Evolutionary conservation across 768 basidiomycete genomes (phyloP).

Genomic region (Mycena haematopus): DNA sequence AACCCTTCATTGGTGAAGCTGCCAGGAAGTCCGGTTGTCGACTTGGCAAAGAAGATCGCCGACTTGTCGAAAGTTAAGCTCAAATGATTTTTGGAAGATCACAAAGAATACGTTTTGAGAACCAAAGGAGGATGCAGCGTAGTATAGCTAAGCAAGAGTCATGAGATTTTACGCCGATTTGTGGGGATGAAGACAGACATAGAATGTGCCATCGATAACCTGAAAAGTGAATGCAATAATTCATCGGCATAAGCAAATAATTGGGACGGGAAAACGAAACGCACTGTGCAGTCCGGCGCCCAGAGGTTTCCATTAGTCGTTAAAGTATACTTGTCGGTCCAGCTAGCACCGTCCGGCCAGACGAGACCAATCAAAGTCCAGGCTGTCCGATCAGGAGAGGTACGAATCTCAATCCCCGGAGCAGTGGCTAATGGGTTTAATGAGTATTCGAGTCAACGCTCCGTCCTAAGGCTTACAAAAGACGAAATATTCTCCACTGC

Average conservation of each 20-base stretch:
- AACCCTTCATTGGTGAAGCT: constrained; percentile 40
- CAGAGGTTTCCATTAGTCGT: constrained; percentile 30
- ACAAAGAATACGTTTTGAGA: constrained; percentile 35
- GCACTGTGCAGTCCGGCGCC: constrained; percentile 42
- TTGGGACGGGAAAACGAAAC: neutral
- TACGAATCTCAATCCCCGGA: constrained; percentile 40
- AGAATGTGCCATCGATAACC: constrained; percentile 21
- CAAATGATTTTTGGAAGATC: neutral
- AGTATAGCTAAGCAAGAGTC: constrained; percentile 37
- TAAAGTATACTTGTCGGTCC: constrained; percentile 34
- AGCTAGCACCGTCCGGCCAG: constrained; percentile 41
- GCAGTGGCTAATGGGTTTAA: constrained; percentile 31
- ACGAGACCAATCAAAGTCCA: constrained; percentile 39
- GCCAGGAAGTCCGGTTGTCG: constrained; percentile 37
- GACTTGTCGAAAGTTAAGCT: constrained; percentile 28
- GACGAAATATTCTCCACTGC: constrained; percentile 38
- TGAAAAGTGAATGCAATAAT: neutral
- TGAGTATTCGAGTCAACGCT: neutral
- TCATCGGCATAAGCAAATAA: neutral
- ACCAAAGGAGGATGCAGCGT: constrained; percentile 42
- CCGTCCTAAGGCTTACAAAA: constrained; percentile 31
- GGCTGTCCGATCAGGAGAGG: constrained; percentile 39
- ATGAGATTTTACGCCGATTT: neutral
- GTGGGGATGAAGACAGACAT: neutral
- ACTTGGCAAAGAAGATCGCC: constrained; percentile 42